Evolutionary conservation across 2,329 filamentous ascomycete genomes (phyloP).

Genomic region (Phaeosphaeriaceae sp.): DNA sequence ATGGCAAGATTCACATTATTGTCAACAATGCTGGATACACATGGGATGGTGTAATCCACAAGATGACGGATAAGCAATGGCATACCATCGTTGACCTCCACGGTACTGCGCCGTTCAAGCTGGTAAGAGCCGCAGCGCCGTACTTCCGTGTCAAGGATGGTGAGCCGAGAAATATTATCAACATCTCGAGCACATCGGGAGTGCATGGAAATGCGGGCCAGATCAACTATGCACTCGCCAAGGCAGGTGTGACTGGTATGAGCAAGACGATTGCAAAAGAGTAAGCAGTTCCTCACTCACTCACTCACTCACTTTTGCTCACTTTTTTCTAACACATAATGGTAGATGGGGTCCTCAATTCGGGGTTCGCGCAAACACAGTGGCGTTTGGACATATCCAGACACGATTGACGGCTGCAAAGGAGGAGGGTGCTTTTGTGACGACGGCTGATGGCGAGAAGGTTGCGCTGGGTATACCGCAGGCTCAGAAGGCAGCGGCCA

Average conservation of each 20-base stretch:
- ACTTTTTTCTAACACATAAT: neutral
- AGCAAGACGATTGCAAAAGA: conserved; percentile 91
- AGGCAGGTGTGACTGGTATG: conserved; percentile 81
- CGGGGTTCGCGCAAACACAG: conserved; percentile 80
- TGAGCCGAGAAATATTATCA: conserved; percentile 78
- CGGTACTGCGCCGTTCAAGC: conserved; percentile 83
- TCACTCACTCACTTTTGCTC: conserved; percentile 2
- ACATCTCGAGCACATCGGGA: conserved; percentile 82
- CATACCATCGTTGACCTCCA: conserved; percentile 85
- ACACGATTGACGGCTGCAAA: conserved; percentile 84
- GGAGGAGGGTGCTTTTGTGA: conserved; percentile 81
- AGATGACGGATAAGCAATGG: conserved; percentile 92
- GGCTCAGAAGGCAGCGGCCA: conserved; percentile 51
- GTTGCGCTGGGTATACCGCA: conserved; percentile 51
- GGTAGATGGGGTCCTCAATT: conserved; percentile 76
- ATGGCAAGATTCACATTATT: conserved; percentile 87
- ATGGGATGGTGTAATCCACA: conserved; percentile 92
- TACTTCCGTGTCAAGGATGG: conserved; percentile 89
- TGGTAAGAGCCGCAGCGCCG: conserved; percentile 77
- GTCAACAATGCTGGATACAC: conserved; percentile 94
- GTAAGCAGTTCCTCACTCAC: conserved; percentile 29
- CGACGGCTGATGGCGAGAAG: conserved; percentile 71
- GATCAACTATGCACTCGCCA: conserved; percentile 85
- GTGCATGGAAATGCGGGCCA: conserved; percentile 90
- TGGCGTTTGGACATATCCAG: conserved; percentile 82